Base-by-base conservation (phyloP, 2,329 filamentous ascomycete genomes). In the Davidsoniella eucalypti region DNA sequence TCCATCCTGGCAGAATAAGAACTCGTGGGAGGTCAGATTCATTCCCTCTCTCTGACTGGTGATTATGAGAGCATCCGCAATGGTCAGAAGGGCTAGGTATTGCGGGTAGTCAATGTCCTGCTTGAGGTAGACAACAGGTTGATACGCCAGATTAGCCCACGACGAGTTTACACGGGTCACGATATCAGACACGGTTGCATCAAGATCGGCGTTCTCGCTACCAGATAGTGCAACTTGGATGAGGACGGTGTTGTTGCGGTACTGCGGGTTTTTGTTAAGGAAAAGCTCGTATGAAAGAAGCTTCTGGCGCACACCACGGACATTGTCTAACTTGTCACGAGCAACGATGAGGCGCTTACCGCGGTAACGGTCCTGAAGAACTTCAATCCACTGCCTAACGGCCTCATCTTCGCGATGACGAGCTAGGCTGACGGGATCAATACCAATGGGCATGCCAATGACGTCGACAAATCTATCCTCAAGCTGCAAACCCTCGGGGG, bases 1-100 rank as follows among this genome's bases (percentile, higher is more conserved):
- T 39, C 88, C 88, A 59, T 96, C 90, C 61, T 96, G 90, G 60
- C 88, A 95, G 57, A 86, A 85, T 33, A 95, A 75, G 60, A 87
- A 96, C 62, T 96, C 90, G 61, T 96, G 92, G 5, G 84, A 88
- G 0, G 90, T 95, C 51, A 96, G 67, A 61, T 95, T 96, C 92
- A 96, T 96, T 55, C 90, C 90, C 63, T 96, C 90, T 48, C 92
- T 86, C 58, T 96, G 79, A 61, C 87, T 93, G 2, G 90, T 93
- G 59, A 96, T 92, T 77, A 95, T 92, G 46, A 96, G 70, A 2
- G 83, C 84, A 65, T 96, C 88, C 2, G 90, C 92, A 48, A 93
- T 82, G 2, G 86, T 87, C 44, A 95, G 73, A 6, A 96, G 70
- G 1, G 88, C 90, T n/a, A 96, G 74, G 59, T 95, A 96, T 61